Evolutionary conservation across 2,329 filamentous ascomycete genomes (phyloP).

Genomic region (Colletotrichum noveboracense): DNA sequence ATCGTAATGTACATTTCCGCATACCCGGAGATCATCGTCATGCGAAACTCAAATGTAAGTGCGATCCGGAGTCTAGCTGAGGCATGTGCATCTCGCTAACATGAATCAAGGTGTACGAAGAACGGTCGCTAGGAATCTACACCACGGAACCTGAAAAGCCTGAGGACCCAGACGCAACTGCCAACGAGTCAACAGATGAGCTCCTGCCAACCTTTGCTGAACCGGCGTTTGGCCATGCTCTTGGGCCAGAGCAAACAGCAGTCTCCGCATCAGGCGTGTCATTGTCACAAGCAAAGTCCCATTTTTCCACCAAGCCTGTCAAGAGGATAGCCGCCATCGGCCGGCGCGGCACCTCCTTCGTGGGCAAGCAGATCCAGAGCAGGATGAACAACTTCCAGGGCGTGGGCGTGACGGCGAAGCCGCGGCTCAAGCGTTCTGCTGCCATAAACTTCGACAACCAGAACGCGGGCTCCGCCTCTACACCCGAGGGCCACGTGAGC

Average conservation of each 20-base stretch:
- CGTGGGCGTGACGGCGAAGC: conserved; percentile 40
- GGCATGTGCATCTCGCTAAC: background rate
- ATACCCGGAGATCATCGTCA: conserved; percentile 66
- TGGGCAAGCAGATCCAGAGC: conserved; percentile 59
- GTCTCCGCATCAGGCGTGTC: background rate
- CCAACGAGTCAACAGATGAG: conserved; percentile 31
- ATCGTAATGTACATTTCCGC: conserved; percentile 72
- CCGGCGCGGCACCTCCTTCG: conserved; percentile 45
- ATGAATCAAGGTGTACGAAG: conserved; percentile 68
- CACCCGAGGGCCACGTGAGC: conserved; percentile 43
- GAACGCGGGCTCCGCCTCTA: conserved; percentile 16
- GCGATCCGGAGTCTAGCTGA: background rate
- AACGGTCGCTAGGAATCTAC: conserved; percentile 68
- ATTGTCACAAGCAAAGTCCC: conserved; percentile 36
- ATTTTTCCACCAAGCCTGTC: conserved; percentile 49
- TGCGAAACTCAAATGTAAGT: conserved; percentile 59
- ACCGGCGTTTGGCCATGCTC: background rate
- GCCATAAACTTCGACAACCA: conserved; percentile 4
- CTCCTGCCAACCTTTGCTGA: background rate
- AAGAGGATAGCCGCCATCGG: conserved; percentile 19
- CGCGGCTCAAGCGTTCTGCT: conserved; percentile 10
- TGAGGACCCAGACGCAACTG: conserved; percentile 30
- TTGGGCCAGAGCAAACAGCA: background rate
- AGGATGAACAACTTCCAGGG: conserved; percentile 47
- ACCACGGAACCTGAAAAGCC: conserved; percentile 34